Evolutionary conservation across 163 green algal genomes (phyloP).

Genomic region (Scenedesmus sp.): DNA sequence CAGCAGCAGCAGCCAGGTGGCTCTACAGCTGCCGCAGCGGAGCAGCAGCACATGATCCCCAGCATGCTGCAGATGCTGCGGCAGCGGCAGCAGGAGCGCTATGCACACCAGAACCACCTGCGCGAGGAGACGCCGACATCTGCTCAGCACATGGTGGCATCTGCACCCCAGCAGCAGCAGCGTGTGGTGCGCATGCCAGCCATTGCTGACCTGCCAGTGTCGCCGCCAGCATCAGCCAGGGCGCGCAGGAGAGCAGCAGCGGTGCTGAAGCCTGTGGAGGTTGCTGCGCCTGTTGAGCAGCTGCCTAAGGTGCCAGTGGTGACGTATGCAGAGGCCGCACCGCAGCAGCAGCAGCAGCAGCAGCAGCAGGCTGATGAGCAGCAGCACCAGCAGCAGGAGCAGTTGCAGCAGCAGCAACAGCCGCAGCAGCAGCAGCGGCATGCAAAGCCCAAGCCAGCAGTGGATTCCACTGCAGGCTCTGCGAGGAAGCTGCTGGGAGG

Average conservation of each 20-base stretch:
- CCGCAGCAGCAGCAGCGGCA: neutral
- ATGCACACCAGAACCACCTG: neutral
- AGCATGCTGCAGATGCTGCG: neutral
- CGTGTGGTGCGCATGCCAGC: neutral
- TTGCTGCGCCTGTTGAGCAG: neutral
- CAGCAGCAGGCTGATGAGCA: neutral
- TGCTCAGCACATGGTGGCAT: neutral
- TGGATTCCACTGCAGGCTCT: neutral
- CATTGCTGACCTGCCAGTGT: neutral
- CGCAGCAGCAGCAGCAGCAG: neutral
- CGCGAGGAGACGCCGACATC: neutral
- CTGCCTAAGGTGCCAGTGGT: neutral
- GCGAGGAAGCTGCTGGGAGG: neutral
- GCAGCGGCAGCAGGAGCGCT: slow-evolving; percentile 40
- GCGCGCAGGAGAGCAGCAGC: neutral
- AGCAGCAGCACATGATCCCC: neutral
- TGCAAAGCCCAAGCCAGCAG: neutral
- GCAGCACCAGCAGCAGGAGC: neutral
- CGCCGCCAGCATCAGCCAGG: neutral
- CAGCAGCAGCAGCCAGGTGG: neutral
- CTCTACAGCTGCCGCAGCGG: neutral
- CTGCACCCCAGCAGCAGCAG: neutral
- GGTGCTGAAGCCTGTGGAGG: neutral
- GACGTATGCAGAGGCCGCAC: neutral
- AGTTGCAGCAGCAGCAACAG: slow-evolving; percentile 8